Base-by-base conservation (phyloP, 345 rosid species). In the Corchorus olitorius region DNA sequence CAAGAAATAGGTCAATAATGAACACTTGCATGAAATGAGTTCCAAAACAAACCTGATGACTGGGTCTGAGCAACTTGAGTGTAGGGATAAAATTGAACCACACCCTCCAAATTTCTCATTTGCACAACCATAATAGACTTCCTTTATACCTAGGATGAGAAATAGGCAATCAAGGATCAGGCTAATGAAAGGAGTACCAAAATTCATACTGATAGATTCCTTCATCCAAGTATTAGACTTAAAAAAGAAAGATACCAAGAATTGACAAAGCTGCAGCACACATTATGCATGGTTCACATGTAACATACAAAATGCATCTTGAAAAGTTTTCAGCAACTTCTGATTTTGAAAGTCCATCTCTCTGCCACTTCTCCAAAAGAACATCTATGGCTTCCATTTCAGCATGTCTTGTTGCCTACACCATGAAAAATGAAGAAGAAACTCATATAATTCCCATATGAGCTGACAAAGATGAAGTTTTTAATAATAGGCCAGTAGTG, bases 241-340 rank as follows among this genome's bases (percentile, higher is more conserved):
- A 53, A 19, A n/a, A 61, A 20, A 39, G 65, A 19, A 41, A 49
- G 20, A 74, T 88, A 92, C 95, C 92, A 54, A 93, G 85, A 79
- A 90, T 86, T 4, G 95, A 89, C 81, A 91, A 83, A 59, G 97
- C 97, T 1, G 94, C 87, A 77, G 97, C 97, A 81, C 97, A 96
- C 98, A 95, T 93, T 64, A 92, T 93, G 81, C 97, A 93, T 15
- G 93, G 97, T 87, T 93, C 99, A 81, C 94, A 92, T 77, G 99
- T 89, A 64, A 92, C 98, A 62, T 89, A 96, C 70, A 92, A 89
- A 68, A 67, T 43, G 76, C 92, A 96, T 45, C 76, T 76, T 14
- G 89, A 90, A 81, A 92, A 89, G 6, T 77, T 89, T 71, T 91
- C 87, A 35, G 91, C 91, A 73, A 89, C 89, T 83, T 89, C 84